phyloP scores from a whole-genome alignment of 768 basidiomycete genomes.

The Tephrocybe sp. region DNA sequence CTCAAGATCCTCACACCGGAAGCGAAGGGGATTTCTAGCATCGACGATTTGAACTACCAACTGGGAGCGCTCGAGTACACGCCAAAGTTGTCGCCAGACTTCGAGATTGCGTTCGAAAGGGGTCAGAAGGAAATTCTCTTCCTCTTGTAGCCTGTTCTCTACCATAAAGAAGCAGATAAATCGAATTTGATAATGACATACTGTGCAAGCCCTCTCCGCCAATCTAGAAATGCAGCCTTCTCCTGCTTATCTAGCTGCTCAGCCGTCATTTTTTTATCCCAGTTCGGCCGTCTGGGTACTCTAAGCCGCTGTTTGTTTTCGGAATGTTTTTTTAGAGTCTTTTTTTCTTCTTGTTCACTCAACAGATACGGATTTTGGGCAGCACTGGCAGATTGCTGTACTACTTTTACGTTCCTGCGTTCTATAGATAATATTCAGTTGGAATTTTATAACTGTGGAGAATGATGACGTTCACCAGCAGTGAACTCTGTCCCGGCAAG shows the following conservation, averaged over 20 bases:
- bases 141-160: constrained; percentile 72
- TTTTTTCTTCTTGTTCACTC: constrained; percentile 76
- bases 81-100: constrained; percentile 98
- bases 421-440: constrained; percentile 40
- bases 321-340: constrained; percentile 67
- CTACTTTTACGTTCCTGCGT: constrained; percentile 76
- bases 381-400: constrained; percentile 51
- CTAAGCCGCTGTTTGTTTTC: constrained; percentile 73
- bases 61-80: constrained; percentile 92
- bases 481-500: constrained; percentile 95
- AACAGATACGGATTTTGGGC: constrained; percentile 85
- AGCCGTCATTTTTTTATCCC: constrained; percentile 79
- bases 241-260: constrained; percentile 85
- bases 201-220: constrained; percentile 91
- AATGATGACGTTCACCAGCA: constrained; percentile 59
- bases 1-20: constrained; percentile 91
- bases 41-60: constrained; percentile 96
- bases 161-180: constrained; percentile 3
- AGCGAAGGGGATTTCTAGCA: constrained; percentile 88
- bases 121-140: constrained; percentile 83
- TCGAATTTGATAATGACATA: constrained; percentile 38
- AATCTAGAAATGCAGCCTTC: constrained; percentile 86
- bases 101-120: constrained; percentile 97
- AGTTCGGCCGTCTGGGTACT: constrained; percentile 87
- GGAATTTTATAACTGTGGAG: not conserved